Percentiles rank a stretch among this genome's conserved stretches.
These are phyloP conservation scores for Suhomyces sp. DNA, from an alignment of 805 yeast species.

Conservation along the genomic window DNA sequence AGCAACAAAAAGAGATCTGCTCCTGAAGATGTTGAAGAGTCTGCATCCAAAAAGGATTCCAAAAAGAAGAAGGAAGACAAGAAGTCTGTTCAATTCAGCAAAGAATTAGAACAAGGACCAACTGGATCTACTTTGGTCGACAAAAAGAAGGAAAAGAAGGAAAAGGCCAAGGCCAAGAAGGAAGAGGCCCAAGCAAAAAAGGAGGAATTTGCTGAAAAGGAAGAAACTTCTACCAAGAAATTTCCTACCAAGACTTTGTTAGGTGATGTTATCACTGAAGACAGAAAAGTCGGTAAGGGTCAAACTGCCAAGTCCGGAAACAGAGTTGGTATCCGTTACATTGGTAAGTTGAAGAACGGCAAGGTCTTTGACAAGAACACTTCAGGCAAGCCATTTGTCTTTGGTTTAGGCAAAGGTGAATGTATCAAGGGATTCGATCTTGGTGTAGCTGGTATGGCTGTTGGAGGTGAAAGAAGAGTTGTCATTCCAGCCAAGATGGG, in stretches of 20 bases:
- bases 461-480: conserved; percentile 98
- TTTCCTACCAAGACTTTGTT: conserved; percentile 74
- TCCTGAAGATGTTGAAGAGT: conserved; percentile 23
- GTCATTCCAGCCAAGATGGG: conserved; percentile 95
- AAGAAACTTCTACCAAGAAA: conserved; percentile 41
- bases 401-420: conserved; percentile 93
- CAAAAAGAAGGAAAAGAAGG: conserved; percentile 20
- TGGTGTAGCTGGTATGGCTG: conserved; percentile 98
- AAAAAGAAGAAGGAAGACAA: conserved; percentile 46
- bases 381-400: conserved; percentile 91
- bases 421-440: conserved; percentile 98
- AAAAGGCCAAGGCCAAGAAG: conserved; percentile 22
- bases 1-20: conserved; percentile 29
- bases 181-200: conserved; percentile 25
- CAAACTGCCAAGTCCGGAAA: conserved; percentile 82
- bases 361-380: conserved; percentile 96
- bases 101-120: conserved; percentile 94
- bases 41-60: conserved; percentile 26
- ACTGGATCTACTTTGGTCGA: conserved; percentile 47
- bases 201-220: conserved; percentile 17
- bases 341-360: conserved; percentile 96
- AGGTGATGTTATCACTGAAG: conserved; percentile 94
- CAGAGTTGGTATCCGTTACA: conserved; percentile 94
- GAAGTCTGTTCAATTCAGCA: conserved; percentile 78
- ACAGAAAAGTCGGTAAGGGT: conserved; percentile 86